These are phyloP conservation scores for Cornus kousa DNA, from an alignment of 148 eudicot species.

Conservation along the genomic window DNA sequence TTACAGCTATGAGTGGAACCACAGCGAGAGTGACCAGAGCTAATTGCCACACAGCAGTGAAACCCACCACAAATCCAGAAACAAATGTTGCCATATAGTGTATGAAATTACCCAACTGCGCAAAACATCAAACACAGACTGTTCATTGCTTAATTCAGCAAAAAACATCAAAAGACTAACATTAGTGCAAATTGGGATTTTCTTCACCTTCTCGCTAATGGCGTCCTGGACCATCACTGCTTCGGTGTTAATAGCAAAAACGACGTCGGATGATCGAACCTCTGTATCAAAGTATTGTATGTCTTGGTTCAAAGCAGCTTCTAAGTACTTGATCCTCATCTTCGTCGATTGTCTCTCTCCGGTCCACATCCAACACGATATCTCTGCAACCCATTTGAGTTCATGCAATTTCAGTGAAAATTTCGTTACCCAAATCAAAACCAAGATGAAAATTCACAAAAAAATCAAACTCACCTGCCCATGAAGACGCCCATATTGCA, in stretches of 20 bases:
- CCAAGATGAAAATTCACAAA: not conserved
- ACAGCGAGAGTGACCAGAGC: conserved; percentile 90
- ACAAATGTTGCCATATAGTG: conserved; percentile 97
- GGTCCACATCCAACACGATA: conserved; percentile 99
- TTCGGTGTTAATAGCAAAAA: conserved; percentile 92
- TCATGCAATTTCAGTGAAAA: conserved; percentile 1
- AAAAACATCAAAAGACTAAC: too few relatives aligned
- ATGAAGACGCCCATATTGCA: conserved; percentile 98
- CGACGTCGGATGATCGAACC: conserved; percentile 90
- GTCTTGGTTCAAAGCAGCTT: conserved; percentile 94
- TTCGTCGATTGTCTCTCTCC: conserved; percentile 96
- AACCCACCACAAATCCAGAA: conserved; percentile 96
- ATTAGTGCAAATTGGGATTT: not conserved
- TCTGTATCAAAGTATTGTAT: conserved; percentile 90
- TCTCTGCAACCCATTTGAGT: conserved; percentile 46
- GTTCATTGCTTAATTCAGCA: not conserved
- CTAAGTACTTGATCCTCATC: conserved; percentile 93
- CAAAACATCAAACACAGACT: not conserved
- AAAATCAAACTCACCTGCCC: conserved; percentile 67
- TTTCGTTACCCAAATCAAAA: not conserved
- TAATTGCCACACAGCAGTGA: conserved; percentile 98
- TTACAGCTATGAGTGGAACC: conserved; percentile 88
- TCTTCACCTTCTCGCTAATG: conserved; percentile 91
- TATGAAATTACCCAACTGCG: conserved; percentile 95
- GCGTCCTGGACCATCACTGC: conserved; percentile 99